Evolutionary conservation across 2,329 filamentous ascomycete species (phyloP), one percentile per base, ranked within the genome.

Genomic region (Alternaria sp.): DNA sequence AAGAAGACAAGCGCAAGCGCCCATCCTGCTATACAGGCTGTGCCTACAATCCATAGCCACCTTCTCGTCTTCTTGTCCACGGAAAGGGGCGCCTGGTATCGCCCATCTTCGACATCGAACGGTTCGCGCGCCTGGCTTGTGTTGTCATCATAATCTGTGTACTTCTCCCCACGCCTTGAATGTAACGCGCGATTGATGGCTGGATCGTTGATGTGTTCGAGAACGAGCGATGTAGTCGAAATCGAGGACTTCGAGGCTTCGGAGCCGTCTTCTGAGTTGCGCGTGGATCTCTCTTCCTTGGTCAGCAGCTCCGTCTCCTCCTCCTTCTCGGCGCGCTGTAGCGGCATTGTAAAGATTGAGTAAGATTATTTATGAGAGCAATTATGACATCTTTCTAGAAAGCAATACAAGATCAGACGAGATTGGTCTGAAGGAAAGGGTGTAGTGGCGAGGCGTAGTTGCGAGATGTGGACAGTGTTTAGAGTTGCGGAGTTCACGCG

Each of bases 151-250:
- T 81, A 70, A 54, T 79, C 75, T 29, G 62, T 67, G 67, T 78
- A 78, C 56, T 77, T 77, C 66, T 78, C 72, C n/a, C 66, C 65
- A 24, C 69, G 64, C 17, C 58, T 69, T 40, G 68, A 48, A 39
- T 42, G 74, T 65, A 67, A 73, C 62, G 60, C 61, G 63, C 61
- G 69, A 68, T 65, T 76, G 61, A 56, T 64, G 54, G 67, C 83
- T 75, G 71, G 77, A 72, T 91, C 88, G 69, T 86, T 84, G 65
- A 94, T 84, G 62, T 89, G 87, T 66, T 95, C 91, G 73, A 95
- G 91, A 53, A 95, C 86, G 13, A 95, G 83, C 68, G 91, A 94
- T 4, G 90, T 93, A 10, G 91, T 94, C 33, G 91, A 95, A n/a
- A 88, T 88, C 39, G 89, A 90, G n/a, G 90, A 91, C 44, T 86